Base-by-base conservation (phyloP, 495 filamentous ascomycete species). In the Xylaria bambusicola region DNA sequence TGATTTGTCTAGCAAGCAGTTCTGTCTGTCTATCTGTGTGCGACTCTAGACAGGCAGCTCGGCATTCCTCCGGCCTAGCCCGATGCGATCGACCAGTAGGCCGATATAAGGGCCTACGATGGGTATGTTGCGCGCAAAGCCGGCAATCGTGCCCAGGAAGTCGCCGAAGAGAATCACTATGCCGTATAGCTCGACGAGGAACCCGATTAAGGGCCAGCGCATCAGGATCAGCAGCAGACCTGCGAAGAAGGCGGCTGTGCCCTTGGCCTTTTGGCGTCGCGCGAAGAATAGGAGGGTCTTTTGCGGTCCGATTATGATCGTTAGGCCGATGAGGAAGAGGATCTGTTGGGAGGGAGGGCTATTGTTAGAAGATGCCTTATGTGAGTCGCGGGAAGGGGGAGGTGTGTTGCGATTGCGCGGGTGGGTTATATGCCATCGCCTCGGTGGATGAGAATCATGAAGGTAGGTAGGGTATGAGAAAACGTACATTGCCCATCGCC, bases 241-340 rank as follows among this genome's bases (percentile, higher is more conserved):
- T n/a, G 77, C 73, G 65, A 87, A 82, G 77, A 98, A 98, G 17
- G 92, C 93, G 12, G 87, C 90, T 6, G 91, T 96, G 62, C 94
- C 94, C 70, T 92, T 91, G 62, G 90, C 81, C 72, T 98, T 98
- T 64, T 96, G 90, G 50, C 85, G 88, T 38, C 93, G 90, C 48
- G 91, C 88, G 81, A 98, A 98, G 83, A 98, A 98, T 73, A 86
- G 75, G 33, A 90, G 74, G 6, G 94, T 97, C 67, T 97, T 97
- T 71, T 87, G 82, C 47, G 91, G 79, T n/a, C 95, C 95, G 79
- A 98, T 95, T 55, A 97, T 92, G 35, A 97, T 86, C 29, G 92
- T 94, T 4, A 98, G 82, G 72, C 94, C 94, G 80, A 96, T 85
- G 36, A 98, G 86, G 81, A 98, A 97, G 76, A 98, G 91, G 76